Conservation (phyloP, 768 basidiomycete species). For the Holtermannia corniformis region DNA sequence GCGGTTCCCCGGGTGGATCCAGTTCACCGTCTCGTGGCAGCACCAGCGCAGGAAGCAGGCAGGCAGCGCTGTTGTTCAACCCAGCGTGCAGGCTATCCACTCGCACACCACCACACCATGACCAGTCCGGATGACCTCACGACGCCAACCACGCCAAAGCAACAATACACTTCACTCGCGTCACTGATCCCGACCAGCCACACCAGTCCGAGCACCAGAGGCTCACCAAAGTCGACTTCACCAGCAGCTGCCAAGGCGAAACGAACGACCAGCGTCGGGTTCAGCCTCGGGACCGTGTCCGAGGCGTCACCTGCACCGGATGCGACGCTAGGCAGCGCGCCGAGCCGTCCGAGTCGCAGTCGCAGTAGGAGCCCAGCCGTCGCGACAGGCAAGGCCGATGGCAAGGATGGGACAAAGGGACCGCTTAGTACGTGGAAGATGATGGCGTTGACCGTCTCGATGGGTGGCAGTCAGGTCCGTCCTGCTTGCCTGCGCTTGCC, state of each 20-base stretch:
- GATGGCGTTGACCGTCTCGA: constrained; percentile 55
- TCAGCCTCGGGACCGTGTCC: no score
- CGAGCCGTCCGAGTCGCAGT: neutral
- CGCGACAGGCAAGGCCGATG: neutral
- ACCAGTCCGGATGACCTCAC: no score
- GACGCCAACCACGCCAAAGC: neutral
- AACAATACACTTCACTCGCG: neutral
- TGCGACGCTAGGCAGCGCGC: no score
- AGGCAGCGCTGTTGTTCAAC: no score
- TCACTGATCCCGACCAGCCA: neutral
- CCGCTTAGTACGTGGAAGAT: constrained; percentile 34
- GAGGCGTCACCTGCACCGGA: no score
- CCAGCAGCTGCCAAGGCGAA: neutral
- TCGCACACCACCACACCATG: no score
- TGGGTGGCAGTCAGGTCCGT: constrained; percentile 61
- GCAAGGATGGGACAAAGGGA: constrained; percentile 18
- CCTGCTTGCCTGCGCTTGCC: neutral
- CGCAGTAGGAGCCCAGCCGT: neutral
- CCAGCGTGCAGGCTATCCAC: no score
- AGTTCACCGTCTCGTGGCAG: no score
- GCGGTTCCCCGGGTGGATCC: no score
- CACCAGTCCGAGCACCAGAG: neutral
- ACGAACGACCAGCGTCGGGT: neutral
- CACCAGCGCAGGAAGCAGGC: no score
- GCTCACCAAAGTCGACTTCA: neutral